These are phyloP conservation scores for Blepharisma japonicum DNA, from an alignment of 73 alveolate species.

Conservation along the genomic window DNA sequence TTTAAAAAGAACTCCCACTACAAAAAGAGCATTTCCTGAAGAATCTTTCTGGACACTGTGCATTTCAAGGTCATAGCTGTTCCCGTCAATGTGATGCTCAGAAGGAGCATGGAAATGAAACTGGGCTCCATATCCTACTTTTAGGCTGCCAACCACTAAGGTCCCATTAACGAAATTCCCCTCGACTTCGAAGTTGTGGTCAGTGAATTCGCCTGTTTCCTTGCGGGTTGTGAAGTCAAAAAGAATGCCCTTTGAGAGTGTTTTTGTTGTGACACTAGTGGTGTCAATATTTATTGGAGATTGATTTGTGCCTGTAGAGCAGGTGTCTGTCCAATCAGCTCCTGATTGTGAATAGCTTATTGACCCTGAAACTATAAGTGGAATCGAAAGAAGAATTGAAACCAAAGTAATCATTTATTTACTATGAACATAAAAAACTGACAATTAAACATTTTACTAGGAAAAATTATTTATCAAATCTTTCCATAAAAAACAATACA, in stretches of 20 bases:
- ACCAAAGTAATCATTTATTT: no score
- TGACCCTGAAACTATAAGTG: no score
- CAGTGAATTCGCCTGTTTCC: neutral
- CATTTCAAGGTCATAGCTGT: conserved; percentile 72
- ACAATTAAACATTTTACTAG: no score
- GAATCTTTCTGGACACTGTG: conserved; percentile 64
- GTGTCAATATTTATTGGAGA: conserved; percentile 39
- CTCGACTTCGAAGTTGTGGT: neutral
- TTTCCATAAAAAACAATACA: no score
- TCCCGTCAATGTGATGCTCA: conserved; percentile 75
- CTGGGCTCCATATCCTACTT: neutral
- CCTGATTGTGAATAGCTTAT: conserved; percentile 36
- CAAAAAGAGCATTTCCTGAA: neutral
- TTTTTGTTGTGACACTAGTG: neutral
- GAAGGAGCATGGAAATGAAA: conserved; percentile 84
- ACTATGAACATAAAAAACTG: no score
- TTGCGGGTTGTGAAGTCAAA: neutral
- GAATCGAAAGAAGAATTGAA: no score
- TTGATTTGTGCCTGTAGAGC: conserved; percentile 36
- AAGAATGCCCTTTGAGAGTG: neutral
- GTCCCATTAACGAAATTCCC: neutral
- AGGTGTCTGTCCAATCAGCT: conserved; percentile 37
- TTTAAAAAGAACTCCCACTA: neutral
- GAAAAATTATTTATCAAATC: no score
- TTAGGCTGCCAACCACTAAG: neutral